Base-by-base conservation (phyloP, 1,284 basidiomycete genomes). In the Sanguinoderma infundibulare region DNA sequence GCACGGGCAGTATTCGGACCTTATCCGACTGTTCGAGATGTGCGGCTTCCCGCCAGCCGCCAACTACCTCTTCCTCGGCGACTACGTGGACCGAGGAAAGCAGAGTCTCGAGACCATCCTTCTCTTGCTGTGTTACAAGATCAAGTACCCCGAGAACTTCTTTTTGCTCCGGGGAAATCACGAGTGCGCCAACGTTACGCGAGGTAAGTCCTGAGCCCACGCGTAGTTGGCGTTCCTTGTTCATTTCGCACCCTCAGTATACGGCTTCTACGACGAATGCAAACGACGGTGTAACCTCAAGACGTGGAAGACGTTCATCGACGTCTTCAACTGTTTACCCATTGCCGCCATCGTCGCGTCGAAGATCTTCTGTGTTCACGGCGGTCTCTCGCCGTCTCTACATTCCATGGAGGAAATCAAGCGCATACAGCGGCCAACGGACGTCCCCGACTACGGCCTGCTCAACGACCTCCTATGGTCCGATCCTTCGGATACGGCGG, bases 231-330 rank as follows among this genome's bases (percentile, higher is more conserved):
- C 55, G 54, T 61, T 15, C 32, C 32, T 12, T 59, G 38, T 61
- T 64, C 68, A 68, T 67, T 62, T 67, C 56, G 64, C 59, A 42
- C 61, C 39, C 38, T 39, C 74, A 96, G 97, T 99, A 30, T 99
- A 99, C 74, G 97, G 97, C 42, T 99, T 99, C 80, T 99, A 99
- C 78, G 97, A 99, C 80, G 97, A 99, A 81, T 99, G 98, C 86
- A 99, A 99, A 81, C 90, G 98, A 73, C 88, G 98, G 69, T 97
- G 95, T 83, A 98, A 98, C 78, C 97, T 99, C 85, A 99, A 99
- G 83, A 96, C 95, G 40, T 99, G 98, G 98, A 99, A 98, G 81
- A 96, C 96, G 14, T 99, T 99, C 77, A 95, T 98, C 76, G 98
- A 99, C 78, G 97, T 98, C 46, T 99, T 99, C 87, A 99, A 99